Percentiles rank a stretch among this genome's conserved stretches.
phyloP scores from a whole-genome alignment of 2,329 filamentous ascomycete species.

The Bertia moriformis region DNA sequence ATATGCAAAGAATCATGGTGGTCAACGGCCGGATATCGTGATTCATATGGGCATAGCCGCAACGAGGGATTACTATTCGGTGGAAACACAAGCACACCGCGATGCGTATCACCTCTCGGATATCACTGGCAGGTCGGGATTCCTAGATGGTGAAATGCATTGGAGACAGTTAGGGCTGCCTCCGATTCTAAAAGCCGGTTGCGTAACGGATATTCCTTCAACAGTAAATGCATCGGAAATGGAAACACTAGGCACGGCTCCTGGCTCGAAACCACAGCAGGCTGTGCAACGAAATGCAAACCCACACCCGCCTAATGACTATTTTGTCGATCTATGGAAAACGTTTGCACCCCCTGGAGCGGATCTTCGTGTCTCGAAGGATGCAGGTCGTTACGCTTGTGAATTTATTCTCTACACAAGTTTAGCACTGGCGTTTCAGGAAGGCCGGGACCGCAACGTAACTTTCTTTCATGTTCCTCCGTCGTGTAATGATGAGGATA shows the following conservation, averaged over 20 bases:
- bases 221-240: neutral
- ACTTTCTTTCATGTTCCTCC: neutral
- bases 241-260: neutral
- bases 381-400: neutral
- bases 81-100: slow-evolving; percentile 32
- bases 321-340: neutral
- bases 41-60: slow-evolving; percentile 41
- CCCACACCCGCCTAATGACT: neutral
- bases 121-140: slow-evolving; percentile 24
- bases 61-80: slow-evolving; percentile 31
- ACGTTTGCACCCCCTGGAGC: neutral
- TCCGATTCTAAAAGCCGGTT: neutral
- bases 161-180: slow-evolving; percentile 18
- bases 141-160: slow-evolving; percentile 21
- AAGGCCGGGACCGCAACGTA: slow-evolving; percentile 1
- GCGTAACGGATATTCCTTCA: neutral
- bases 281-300: neutral
- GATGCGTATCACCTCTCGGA: slow-evolving; percentile 37
- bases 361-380: neutral
- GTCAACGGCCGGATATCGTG: slow-evolving; percentile 28
- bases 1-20: slow-evolving; percentile 18
- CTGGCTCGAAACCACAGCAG: neutral
- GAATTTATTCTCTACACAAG: slow-evolving; percentile 1
- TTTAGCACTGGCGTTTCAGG: neutral
- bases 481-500: neutral